phyloP scores from a whole-genome alignment of 345 rosid species.

The Hirschfeldia incana region DNA sequence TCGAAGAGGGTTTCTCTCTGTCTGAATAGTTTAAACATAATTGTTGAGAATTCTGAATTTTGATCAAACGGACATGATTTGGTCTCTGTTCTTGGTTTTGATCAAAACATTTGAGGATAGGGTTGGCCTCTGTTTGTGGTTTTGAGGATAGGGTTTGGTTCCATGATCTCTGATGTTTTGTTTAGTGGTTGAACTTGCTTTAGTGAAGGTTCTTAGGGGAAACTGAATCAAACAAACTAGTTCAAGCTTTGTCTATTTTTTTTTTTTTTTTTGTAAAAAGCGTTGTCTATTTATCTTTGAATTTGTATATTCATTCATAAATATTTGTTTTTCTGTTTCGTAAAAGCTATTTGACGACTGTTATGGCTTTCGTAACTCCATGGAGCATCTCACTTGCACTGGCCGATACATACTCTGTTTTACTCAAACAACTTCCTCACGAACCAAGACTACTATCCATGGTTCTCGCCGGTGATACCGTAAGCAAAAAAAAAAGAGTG shows the following conservation, averaged over 20 bases:
- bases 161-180: background rate
- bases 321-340: background rate
- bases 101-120: background rate
- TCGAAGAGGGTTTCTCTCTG: background rate
- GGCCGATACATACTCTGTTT: constrained; percentile 58
- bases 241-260: background rate
- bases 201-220: background rate
- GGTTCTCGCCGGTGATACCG: constrained; percentile 59
- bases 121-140: constrained; percentile 14
- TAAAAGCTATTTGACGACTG: constrained; percentile 62
- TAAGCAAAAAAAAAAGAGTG: constrained; percentile 30
- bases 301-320: background rate
- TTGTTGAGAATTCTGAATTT: background rate
- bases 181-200: background rate
- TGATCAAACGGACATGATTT: background rate
- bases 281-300: background rate
- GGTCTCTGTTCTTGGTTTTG: constrained; percentile 19
- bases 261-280: too few relatives aligned
- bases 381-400: constrained; percentile 63
- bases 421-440: constrained; percentile 49
- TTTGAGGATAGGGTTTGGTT: background rate
- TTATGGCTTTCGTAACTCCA: constrained; percentile 71
- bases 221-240: constrained; percentile 8
- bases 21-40: background rate
- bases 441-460: constrained; percentile 46